Conservation (phyloP, 345 rosid species). For the Corchorus capsularis region DNA sequence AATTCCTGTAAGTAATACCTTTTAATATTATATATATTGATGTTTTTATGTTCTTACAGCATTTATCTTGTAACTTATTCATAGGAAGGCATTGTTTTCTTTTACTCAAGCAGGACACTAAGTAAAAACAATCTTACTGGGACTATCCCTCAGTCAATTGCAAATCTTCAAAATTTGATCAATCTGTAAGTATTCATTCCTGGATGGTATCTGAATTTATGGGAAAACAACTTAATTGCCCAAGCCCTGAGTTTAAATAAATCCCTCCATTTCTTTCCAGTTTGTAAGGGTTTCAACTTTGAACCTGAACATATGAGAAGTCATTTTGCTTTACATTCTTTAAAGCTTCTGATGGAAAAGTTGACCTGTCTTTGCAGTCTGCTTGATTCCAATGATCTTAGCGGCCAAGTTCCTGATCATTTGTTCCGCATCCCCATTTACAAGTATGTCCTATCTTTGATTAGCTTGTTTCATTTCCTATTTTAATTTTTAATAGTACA, state of each 20-base stretch:
- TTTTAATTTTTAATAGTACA: neutral
- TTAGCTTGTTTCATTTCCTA: conserved; percentile 6
- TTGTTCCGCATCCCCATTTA: conserved; percentile 65
- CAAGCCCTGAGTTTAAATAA: conserved; percentile 3
- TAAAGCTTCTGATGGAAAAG: conserved; percentile 16
- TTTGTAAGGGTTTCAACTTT: neutral
- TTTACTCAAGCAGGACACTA: conserved; percentile 59
- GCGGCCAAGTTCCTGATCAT: conserved; percentile 70
- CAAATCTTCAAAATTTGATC: conserved; percentile 61
- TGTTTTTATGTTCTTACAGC: conserved; percentile 7
- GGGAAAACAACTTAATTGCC: neutral
- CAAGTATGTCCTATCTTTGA: conserved; percentile 54
- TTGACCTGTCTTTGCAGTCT: conserved; percentile 55
- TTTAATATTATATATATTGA: conserved; percentile 18
- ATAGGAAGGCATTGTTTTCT: conserved; percentile 9
- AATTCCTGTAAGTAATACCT: conserved; percentile 74
- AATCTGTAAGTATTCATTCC: conserved; percentile 61
- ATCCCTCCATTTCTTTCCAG: conserved; percentile 9
- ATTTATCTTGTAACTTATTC: conserved; percentile 1
- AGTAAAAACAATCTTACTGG: conserved; percentile 88
- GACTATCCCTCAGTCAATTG: conserved; percentile 69
- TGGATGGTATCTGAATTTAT: neutral
- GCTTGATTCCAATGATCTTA: conserved; percentile 74
- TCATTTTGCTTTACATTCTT: conserved; percentile 8
- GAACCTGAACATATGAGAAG: neutral